These are phyloP conservation scores for Dactylorhiza incarnata DNA, from an alignment of 106 monocot genomes.

Conservation along the genomic window DNA sequence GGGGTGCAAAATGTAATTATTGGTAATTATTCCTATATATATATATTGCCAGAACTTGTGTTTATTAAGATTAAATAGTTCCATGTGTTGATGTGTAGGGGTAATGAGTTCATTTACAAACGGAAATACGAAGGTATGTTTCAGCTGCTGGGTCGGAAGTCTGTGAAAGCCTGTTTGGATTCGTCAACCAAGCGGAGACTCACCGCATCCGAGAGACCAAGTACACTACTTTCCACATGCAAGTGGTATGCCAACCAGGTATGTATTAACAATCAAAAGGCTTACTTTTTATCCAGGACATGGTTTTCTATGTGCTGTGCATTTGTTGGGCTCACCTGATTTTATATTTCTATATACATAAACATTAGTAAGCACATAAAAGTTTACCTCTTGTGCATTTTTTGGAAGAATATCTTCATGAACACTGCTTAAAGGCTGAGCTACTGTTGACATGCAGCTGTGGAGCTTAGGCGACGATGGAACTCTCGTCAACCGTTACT, in stretches of 20 bases:
- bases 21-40: background rate
- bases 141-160: conserved; percentile 25
- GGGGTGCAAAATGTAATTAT: no score
- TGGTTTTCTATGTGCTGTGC: no score
- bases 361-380: no score
- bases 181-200: conserved; percentile 30
- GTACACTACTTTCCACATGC: conserved; percentile 35
- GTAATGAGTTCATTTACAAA: conserved; percentile 13
- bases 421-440: background rate
- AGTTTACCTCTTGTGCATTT: background rate
- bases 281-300: background rate
- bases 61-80: background rate
- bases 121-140: conserved; percentile 28
- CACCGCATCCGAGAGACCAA: conserved; percentile 30
- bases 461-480: conserved; percentile 64
- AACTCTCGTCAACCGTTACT: conserved; percentile 54
- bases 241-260: conserved; percentile 63
- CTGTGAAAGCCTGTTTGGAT: conserved; percentile 39
- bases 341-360: no score
- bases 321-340: no score
- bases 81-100: conserved; percentile 15
- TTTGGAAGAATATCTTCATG: background rate
- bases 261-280: background rate
- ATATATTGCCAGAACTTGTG: background rate
- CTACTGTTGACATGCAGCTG: conserved; percentile 31